Percentiles rank a stretch among this genome's conserved stretches.
phyloP scores from a whole-genome alignment of 441 rosid genomes.

The Pelargonium citronellum region DNA sequence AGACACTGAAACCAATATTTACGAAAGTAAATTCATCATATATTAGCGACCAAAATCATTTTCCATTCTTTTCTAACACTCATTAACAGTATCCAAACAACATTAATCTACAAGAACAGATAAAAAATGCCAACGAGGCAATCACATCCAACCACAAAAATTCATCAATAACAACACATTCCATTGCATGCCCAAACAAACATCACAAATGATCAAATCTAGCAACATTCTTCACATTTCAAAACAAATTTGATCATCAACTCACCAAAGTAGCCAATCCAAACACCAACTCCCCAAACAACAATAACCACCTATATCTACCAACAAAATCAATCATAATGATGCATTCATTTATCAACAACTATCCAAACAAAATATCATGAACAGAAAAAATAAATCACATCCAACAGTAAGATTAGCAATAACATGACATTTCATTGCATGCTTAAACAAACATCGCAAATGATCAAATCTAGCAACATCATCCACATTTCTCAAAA shows the following conservation, averaged over 20 bases:
- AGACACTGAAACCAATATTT: too few relatives aligned
- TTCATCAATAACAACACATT: neutral
- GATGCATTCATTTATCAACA: too few relatives aligned
- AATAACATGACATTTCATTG: neutral
- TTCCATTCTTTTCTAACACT: too few relatives aligned
- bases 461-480: neutral
- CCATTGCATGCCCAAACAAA: neutral
- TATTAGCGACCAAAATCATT: too few relatives aligned
- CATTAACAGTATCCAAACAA: neutral
- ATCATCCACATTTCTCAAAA: neutral
- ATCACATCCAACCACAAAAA: neutral
- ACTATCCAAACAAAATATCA: neutral
- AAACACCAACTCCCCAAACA: neutral
- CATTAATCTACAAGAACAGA: neutral
- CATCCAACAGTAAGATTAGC: neutral
- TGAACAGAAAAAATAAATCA: neutral
- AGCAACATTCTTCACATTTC: neutral
- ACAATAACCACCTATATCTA: neutral
- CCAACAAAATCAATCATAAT: too few relatives aligned
- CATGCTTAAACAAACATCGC: neutral
- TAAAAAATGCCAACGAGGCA: neutral
- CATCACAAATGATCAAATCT: neutral
- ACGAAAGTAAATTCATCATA: too few relatives aligned
- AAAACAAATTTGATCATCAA: neutral
- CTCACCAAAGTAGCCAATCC: neutral